Percentiles rank a stretch among this genome's conserved stretches.
Conservation (phyloP, 1,284 basidiomycete species). For the Leccinum pachyderme region DNA sequence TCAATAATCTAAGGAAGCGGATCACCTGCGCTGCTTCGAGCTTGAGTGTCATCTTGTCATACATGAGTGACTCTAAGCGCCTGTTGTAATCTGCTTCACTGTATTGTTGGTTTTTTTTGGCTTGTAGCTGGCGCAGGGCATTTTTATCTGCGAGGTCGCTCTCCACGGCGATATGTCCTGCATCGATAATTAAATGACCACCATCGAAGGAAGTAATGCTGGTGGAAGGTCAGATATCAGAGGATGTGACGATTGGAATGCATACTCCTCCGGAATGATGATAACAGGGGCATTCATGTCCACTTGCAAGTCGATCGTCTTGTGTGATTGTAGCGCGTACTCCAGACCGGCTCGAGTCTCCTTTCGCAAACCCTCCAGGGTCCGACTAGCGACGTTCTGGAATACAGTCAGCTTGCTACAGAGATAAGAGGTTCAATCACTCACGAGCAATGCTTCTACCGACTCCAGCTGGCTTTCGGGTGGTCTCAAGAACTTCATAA, state of each 20-base stretch:
- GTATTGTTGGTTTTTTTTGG: conserved; percentile 87
- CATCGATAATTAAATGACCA: conserved; percentile 91
- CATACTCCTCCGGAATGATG: conserved; percentile 91
- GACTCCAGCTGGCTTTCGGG: conserved; percentile 95
- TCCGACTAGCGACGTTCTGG: conserved; percentile 90
- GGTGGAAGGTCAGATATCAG: conserved; percentile 15
- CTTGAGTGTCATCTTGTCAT: conserved; percentile 87
- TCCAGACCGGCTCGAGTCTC: conserved; percentile 96
- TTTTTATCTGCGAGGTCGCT: conserved; percentile 89
- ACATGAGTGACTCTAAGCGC: conserved; percentile 92
- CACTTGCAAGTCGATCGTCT: conserved; percentile 94
- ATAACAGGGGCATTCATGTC: conserved; percentile 98
- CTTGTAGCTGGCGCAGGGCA: conserved; percentile 76
- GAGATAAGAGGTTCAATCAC: conserved; percentile 18
- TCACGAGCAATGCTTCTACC: conserved; percentile 82
- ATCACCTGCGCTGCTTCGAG: conserved; percentile 87
- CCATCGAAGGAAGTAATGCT: conserved; percentile 78
- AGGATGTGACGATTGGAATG: conserved; percentile 1
- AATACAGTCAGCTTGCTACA: conserved; percentile 10
- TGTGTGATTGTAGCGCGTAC: conserved; percentile 89
- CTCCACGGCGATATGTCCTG: conserved; percentile 93
- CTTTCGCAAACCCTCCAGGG: conserved; percentile 91
- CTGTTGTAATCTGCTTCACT: conserved; percentile 82
- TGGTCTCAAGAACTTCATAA: conserved; percentile 92
- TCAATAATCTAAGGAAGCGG: not conserved